Evolutionary conservation across 192 early-diverging fungal species (phyloP), one percentile per base, ranked within the genome.

Genomic region (Spinellus fusiger): DNA sequence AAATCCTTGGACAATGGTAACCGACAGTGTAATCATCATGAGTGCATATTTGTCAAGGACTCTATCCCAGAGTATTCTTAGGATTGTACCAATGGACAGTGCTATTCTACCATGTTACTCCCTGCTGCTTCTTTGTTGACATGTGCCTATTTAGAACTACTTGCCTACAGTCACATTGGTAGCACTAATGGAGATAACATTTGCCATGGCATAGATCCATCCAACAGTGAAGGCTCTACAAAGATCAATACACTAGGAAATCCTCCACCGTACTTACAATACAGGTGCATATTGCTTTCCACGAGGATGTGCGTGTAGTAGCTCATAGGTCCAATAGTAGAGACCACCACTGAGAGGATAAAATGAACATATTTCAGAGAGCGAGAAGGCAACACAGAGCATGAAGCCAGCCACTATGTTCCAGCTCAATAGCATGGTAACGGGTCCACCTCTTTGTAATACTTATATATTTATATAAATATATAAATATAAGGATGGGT

Each of bases 381-480:
- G 56, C 6, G 69, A 71, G 35, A 71, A 48, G 8, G 69, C 57
- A 38, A 71, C 35, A 56, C 69, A 71, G 9, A 71, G 18, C 69
- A 71, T 65, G 40, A 65, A 71, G 4, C 54, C 31, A 13, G 69
- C 61, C 1, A 71, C 69, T 31, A 71, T 27, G 44, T 71, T 71
- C 69, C 69, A 71, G 53, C 69, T 65, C 12, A 62, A 16, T 33
- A 71, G 26, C 69, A 71, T 71, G 23, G 54, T 56, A 18, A 71
- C 31, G 3, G 69, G 69, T 5, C 69, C 69, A 5, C 69, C 69
- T 25, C 63, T 49, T 15, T 64, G 69, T 34, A 71, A 40, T 3
- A 59, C 65, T 67, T 18, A 20, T 31, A 15, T n/a, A n/a, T n/a
- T n/a, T n/a, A n/a, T n/a, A 47, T 6, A 18, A 20, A 15, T 44